Conservation (phyloP, 2,329 filamentous ascomycete genomes). For the Kalaharituber pfeilii region DNA sequence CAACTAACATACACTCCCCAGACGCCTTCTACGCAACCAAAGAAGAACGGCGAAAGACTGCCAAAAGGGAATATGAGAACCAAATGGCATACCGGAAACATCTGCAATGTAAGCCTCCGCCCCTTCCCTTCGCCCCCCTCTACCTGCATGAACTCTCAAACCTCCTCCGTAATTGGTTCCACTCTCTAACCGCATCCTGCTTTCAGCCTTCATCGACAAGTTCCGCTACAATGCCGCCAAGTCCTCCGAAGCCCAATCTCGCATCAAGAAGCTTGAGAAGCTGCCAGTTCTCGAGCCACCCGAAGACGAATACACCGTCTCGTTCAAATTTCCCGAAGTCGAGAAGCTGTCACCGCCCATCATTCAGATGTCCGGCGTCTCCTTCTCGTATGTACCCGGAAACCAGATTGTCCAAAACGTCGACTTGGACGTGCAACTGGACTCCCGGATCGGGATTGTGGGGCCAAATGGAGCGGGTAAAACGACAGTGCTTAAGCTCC, state of each 20-base stretch:
- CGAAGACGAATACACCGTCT: conserved; percentile 85
- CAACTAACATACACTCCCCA: background rate
- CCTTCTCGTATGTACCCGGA: conserved; percentile 72
- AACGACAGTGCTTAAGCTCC: conserved; percentile 93
- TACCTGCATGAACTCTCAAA: background rate
- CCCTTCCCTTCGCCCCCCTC: background rate
- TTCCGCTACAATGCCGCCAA: conserved; percentile 99
- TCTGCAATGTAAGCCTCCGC: conserved; percentile 45
- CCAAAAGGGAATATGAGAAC: conserved; percentile 94
- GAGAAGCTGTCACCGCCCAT: conserved; percentile 96
- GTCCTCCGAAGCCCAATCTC: conserved; percentile 91
- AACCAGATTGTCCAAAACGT: conserved; percentile 61
- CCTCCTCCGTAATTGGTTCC: no score
- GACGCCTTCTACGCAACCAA: conserved; percentile 94
- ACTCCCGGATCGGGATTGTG: conserved; percentile 97
- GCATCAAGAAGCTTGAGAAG: conserved; percentile 96
- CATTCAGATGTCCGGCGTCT: conserved; percentile 86
- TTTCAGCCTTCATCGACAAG: conserved; percentile 79
- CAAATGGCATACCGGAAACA: conserved; percentile 90
- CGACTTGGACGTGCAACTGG: conserved; percentile 90
- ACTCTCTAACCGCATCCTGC: no score
- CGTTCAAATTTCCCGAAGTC: conserved; percentile 94
- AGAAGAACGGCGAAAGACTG: conserved; percentile 91
- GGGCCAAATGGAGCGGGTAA: conserved; percentile 98
- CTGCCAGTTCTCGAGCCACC: conserved; percentile 86